These are phyloP conservation scores for Rhodotorula mucilaginosa DNA, from an alignment of 1,284 basidiomycete species.

Conservation along the genomic window DNA sequence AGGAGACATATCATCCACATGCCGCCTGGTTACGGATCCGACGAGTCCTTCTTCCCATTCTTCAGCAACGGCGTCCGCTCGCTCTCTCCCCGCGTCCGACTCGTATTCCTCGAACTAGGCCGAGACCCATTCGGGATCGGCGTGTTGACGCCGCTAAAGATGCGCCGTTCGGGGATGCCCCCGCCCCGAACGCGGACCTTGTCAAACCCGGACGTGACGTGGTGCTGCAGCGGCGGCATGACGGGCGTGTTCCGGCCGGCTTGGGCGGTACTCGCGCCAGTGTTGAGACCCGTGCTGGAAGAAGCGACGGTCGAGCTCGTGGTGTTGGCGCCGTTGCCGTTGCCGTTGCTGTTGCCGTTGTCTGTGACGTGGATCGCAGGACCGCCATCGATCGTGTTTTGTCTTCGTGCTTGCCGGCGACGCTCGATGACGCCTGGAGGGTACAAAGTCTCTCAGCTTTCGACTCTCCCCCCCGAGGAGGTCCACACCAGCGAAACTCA, in stretches of 20 bases:
- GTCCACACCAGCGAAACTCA: neutral
- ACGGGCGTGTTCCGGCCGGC: neutral
- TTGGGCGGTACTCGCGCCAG: slow-evolving; percentile 1
- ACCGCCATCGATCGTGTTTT: slow-evolving; percentile 21
- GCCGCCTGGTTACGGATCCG: too few species aligned
- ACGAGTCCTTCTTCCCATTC: neutral
- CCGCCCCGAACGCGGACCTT: slow-evolving; percentile 33
- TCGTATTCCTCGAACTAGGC: neutral
- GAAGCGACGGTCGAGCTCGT: neutral
- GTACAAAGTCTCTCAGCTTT: too few species aligned
- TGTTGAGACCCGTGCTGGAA: slow-evolving; percentile 9
- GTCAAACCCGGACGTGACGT: slow-evolving; percentile 28
- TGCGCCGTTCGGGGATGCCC: slow-evolving; percentile 25
- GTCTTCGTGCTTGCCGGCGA: slow-evolving; percentile 25
- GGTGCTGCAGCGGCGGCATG: neutral
- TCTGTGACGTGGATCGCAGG: neutral
- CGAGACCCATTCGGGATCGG: neutral
- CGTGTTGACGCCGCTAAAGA: slow-evolving; percentile 6
- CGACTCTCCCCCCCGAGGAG: too few species aligned
- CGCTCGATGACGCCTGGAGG: slow-evolving; percentile 37
- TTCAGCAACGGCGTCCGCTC: slow-evolving; percentile 19
- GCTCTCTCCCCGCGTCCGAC: neutral
- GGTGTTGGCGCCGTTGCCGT: neutral
- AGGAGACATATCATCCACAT: too few species aligned
- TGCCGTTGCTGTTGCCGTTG: slow-evolving; percentile 9